Percentiles rank a stretch among this genome's conserved stretches.
phyloP scores from a whole-genome alignment of 306 rosid species.

The Cucumis melo region DNA sequence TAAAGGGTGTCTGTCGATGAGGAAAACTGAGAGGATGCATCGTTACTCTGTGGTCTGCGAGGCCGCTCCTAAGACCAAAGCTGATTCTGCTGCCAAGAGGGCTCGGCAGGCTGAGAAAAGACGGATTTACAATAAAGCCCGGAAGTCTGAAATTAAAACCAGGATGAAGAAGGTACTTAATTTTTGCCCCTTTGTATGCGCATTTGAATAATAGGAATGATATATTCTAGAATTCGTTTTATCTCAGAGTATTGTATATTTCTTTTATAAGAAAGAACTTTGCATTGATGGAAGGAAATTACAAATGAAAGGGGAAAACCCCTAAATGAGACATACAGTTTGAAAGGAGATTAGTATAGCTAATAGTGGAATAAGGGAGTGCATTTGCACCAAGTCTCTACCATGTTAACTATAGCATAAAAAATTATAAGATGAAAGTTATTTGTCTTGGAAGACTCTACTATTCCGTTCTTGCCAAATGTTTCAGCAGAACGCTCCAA shows the following conservation, averaged over 20 bases:
- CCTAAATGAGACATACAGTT: too few species aligned
- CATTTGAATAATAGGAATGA: background rate
- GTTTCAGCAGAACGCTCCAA: too few species aligned
- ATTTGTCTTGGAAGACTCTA: too few species aligned
- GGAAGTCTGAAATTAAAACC: slow-evolving; percentile 70
- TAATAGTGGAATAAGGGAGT: too few species aligned
- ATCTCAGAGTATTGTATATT: background rate
- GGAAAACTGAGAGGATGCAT: slow-evolving; percentile 16
- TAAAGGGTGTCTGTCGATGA: slow-evolving; percentile 41
- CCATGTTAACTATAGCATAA: too few species aligned
- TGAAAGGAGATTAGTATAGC: too few species aligned
- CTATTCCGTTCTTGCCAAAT: too few species aligned
- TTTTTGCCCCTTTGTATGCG: background rate
- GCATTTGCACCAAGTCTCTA: too few species aligned
- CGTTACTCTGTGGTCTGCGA: slow-evolving; percentile 52
- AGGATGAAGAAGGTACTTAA: slow-evolving; percentile 68
- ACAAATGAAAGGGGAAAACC: too few species aligned
- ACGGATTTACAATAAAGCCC: slow-evolving; percentile 63
- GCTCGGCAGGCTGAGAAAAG: slow-evolving; percentile 81
- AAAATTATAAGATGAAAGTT: too few species aligned
- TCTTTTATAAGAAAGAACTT: too few species aligned
- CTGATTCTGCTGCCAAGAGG: slow-evolving; percentile 85
- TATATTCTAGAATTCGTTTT: background rate
- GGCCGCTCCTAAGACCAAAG: slow-evolving; percentile 41
- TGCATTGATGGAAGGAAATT: too few species aligned